phyloP scores from a whole-genome alignment of 345 rosid species.

The Fremontodendron californicum region DNA sequence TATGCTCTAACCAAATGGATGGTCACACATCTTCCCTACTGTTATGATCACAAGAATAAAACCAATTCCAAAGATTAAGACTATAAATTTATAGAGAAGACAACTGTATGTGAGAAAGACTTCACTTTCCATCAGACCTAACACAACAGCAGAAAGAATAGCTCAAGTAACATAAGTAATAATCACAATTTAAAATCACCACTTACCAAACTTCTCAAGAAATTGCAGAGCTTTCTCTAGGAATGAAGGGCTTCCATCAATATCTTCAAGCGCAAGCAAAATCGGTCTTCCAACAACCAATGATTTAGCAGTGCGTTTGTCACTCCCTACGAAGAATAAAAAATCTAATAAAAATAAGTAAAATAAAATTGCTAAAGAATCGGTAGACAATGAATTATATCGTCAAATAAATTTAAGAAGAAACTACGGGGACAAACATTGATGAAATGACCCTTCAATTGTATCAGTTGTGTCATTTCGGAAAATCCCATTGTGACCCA shows the following conservation, averaged over 20 bases:
- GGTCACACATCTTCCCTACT: not conserved
- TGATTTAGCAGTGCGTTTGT: slow-evolving; percentile 84
- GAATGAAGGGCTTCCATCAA: slow-evolving; percentile 98
- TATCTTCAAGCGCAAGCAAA: slow-evolving; percentile 96
- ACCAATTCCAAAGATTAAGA: not conserved
- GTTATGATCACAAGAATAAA: not conserved
- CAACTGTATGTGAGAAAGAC: not conserved
- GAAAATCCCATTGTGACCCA: slow-evolving; percentile 92
- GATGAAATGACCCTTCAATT: slow-evolving; percentile 79
- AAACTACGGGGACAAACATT: slow-evolving; percentile 44
- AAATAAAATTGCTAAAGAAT: slow-evolving; percentile 4
- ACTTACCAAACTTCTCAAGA: slow-evolving; percentile 87
- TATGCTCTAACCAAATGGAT: not conserved
- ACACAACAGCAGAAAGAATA: not conserved
- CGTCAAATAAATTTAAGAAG: slow-evolving; percentile 10
- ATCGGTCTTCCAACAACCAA: slow-evolving; percentile 99
- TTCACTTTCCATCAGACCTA: slow-evolving; percentile 2
- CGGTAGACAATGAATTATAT: slow-evolving; percentile 1
- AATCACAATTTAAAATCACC: slow-evolving; percentile 8
- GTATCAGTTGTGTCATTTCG: slow-evolving; percentile 66
- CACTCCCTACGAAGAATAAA: slow-evolving; percentile 65
- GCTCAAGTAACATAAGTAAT: slow-evolving; percentile 10
- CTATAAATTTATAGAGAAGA: not conserved
- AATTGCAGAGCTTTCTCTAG: slow-evolving; percentile 98
- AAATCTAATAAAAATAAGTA: slow-evolving; percentile 11